Evolutionary conservation across 2,329 filamentous ascomycete genomes (phyloP), one percentile per base, ranked within the genome.

Genomic region (Penicillium sp.): DNA sequence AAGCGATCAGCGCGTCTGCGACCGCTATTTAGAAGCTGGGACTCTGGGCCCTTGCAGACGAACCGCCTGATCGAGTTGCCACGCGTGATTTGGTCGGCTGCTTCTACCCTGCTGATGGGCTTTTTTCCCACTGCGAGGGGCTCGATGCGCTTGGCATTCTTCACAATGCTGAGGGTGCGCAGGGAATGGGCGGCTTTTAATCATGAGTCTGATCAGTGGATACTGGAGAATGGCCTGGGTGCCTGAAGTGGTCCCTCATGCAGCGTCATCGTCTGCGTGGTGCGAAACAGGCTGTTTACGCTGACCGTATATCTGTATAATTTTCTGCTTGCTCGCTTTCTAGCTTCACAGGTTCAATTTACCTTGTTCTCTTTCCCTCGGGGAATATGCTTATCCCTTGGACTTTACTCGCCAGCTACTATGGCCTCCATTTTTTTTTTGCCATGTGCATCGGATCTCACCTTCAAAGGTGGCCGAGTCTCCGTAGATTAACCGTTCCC

Each of bases 191-290:
- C 36, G 18, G 36, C 18, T 13, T 39, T 21, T 21, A 6, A 39
- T 21, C 10, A 18, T 9, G 8, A 29, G 28, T 29, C 8, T 8
- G 28, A 29, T 29, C 18, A 5, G 31, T 34, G 31, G 31, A 18
- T 8, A 36, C 8, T 38, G 34, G 34, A 9, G 6, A 16, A 16
- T 18, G 34, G 9, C n/a, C 4, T 6, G 1, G 16, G 34, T 38
- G 15, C 16, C 34, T 38, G 21, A 18, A 9, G 49, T 57, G 56
- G 51, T 47, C 33, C 53, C 26, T 24, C 51, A 21, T 51, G 49
- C 54, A 58, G 44, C 28, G 45, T 47, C 58, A 54, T 60, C 58
- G 54, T 57, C 46, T 39, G 49, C 39, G 56, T 51, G 46, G 44
- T 43, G 48, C 51, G 48, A 47, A 31, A 21, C 34, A 21, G 34